A percentile compares a stretch with the other conserved stretches of the same genome.
phyloP scores from a whole-genome alignment of 148 eudicot genomes.

The Nepenthes gracilis region DNA sequence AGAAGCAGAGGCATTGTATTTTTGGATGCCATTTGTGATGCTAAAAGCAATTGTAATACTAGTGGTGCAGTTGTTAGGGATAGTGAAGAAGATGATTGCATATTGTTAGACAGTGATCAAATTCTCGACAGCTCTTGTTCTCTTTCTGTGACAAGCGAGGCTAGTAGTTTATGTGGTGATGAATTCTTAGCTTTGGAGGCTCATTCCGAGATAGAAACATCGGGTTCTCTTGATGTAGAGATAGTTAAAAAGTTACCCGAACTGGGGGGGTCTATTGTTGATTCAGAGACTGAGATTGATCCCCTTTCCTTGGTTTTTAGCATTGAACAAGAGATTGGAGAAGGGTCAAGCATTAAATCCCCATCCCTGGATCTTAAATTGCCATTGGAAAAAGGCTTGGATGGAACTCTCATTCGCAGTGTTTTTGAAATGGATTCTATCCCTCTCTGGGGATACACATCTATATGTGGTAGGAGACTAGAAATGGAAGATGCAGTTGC shows the following conservation, averaged over 20 bases:
- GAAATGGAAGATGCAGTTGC: conserved; percentile 61
- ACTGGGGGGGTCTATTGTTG: conserved; percentile 8
- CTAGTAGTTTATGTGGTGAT: conserved; percentile 40
- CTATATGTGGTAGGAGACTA: conserved; percentile 45
- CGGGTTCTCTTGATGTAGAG: conserved; percentile 10
- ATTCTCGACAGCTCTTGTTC: conserved; percentile 24
- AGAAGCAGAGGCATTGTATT: conserved; percentile 2
- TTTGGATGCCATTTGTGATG: conserved; percentile 14
- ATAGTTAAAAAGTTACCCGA: conserved; percentile 10
- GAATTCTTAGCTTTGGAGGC: conserved; percentile 24
- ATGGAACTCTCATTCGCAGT: conserved; percentile 24
- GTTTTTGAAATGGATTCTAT: conserved; percentile 45
- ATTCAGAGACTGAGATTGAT: conserved; percentile 4
- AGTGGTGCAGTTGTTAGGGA: conserved; percentile 15
- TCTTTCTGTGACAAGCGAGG: conserved; percentile 36
- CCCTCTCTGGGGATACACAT: conserved; percentile 43
- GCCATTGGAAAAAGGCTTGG: conserved; percentile 17
- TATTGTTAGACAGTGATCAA: conserved; percentile 31
- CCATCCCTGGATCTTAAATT: conserved; percentile 10
- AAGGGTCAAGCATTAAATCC: conserved; percentile 16
- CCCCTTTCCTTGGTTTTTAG: conserved; percentile 10
- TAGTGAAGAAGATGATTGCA: conserved; percentile 29
- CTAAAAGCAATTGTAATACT: conserved; percentile 12
- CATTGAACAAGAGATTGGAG: conserved; percentile 7
- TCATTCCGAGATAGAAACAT: conserved; percentile 18